Base-by-base conservation (phyloP, 2,329 filamentous ascomycete genomes). In the Penicillium sp. region DNA sequence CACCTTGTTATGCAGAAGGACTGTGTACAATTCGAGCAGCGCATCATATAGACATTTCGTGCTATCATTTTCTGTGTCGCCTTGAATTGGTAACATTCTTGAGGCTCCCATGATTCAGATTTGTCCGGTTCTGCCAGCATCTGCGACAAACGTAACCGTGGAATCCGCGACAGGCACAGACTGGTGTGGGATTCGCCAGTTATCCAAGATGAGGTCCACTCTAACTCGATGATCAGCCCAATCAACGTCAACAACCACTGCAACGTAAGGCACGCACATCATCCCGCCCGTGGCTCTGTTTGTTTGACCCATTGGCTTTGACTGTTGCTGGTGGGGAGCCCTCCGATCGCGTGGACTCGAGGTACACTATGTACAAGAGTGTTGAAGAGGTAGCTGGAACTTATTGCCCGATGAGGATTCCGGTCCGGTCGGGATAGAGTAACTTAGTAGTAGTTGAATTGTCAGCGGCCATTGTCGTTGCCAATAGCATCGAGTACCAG, bases 231-330 rank as follows among this genome's bases (percentile, higher is more conserved):
- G 17, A 53, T 37, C 63, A 62, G 49, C 13, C 72, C 71, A 73
- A 74, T 75, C 59, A 64, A 56, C 24, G 33, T 3, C 13, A 5
- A 61, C 19, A 9, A 47, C 12, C 19, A 51, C 55, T 63, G 63
- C 59, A 60, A 72, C 65, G 64, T 65, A 65, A 66, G 68, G 65
- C 60, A 67, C 60, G 65, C 72, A 70, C 69, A 75, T 72, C 72
- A 73, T 72, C 65, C 68, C 68, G 66, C 59, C 68, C 69, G 66
- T 67, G 69, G 67, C 65, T 70, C 61, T 56, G 65, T 58, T 67
- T 70, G 68, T 63, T 67, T 69, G 67, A 65, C 63, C 70, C 71
- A 68, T 59, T 69, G 64, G 64, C 68, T 65, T 60, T 56, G 56
- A 56, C 63, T 65, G 68, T 40, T 70, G 57, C 53, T 59, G 66